Base-by-base conservation (phyloP, 176 grass and related monocot species). In the Bolboschoenus planiculmis region DNA sequence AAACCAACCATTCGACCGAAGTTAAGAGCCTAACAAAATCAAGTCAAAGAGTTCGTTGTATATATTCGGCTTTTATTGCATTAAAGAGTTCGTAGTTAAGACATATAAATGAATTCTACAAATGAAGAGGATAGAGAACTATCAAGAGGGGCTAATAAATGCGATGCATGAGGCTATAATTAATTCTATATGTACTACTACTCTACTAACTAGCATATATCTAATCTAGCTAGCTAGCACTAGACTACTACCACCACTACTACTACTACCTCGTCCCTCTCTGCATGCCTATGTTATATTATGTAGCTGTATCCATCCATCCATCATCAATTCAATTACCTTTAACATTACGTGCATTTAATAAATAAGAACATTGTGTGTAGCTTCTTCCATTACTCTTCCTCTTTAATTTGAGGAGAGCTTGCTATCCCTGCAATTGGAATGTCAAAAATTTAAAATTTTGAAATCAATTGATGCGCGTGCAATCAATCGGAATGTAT, bases 311-410 rank as follows among this genome's bases (percentile, higher is more conserved):
- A 51, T 76, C 44, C 24, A 76, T 51, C 72, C 14, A 48, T 26
- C 72, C 50, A 51, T 18, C 72, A 76, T 76, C 44, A 76, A 53
- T 53, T n/a, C n/a, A n/a, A n/a, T n/a, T n/a, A n/a, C n/a, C n/a
- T n/a, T n/a, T n/a, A n/a, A n/a, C n/a, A 67, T 65, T 60, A 33
- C 29, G 2, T 44, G 67, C 67, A 72, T 24, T 72, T 44, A 65
- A 36, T 68, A 75, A 51, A 76, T 50, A 18, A 76, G 72, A 31
- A 46, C 27, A 67, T 11, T n/a, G 72, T 10, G 31, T 51, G 39
- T 76, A 76, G 26, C 46, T 76, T 16, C 26, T 51, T 75, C 43
- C 72, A 51, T 76, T 50, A 76, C 46, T 76, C 71, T 26, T 10
- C 6, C 27, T 2, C 44, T 76, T 51, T 44, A 48, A 76, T 51